Conservation (phyloP, 352 stramenopile species). For the Phytophthora cryptogea region DNA sequence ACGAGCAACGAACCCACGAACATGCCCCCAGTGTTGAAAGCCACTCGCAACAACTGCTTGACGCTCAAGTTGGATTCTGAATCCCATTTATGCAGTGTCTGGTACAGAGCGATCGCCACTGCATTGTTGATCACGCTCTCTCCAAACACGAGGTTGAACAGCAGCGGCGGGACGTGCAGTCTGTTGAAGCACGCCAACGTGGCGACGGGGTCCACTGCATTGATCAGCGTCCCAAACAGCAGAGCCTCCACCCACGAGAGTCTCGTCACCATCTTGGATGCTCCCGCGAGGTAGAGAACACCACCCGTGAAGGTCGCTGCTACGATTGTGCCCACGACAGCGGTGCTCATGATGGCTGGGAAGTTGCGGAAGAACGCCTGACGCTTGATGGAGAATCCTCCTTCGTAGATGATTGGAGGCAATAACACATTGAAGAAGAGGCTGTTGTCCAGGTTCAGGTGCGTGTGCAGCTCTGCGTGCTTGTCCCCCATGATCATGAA, state of each 20-base stretch:
- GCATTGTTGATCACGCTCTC: slow-evolving; percentile 96
- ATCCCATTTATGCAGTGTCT: slow-evolving; percentile 91
- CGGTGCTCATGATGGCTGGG: slow-evolving; percentile 84
- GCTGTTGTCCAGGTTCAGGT: slow-evolving; percentile 86
- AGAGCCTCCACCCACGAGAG: slow-evolving; percentile 91
- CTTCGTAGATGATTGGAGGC: slow-evolving; percentile 89
- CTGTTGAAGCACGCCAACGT: slow-evolving; percentile 94
- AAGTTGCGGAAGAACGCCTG: slow-evolving; percentile 89
- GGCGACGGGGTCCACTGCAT: slow-evolving; percentile 94
- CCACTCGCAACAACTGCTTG: slow-evolving; percentile 66
- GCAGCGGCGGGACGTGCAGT: slow-evolving; percentile 77
- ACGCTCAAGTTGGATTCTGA: slow-evolving; percentile 69
- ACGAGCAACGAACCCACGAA: slow-evolving; percentile 78
- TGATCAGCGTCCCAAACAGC: slow-evolving; percentile 93
- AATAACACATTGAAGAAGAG: slow-evolving; percentile 88
- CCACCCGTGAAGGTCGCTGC: slow-evolving; percentile 74
- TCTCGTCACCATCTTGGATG: slow-evolving; percentile 60
- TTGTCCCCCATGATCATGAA: slow-evolving; percentile 70
- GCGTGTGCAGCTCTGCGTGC: slow-evolving; percentile 60
- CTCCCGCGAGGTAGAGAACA: slow-evolving; percentile 68
- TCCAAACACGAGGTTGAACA: slow-evolving; percentile 97
- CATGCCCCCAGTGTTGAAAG: slow-evolving; percentile 70
- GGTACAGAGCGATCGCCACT: slow-evolving; percentile 93
- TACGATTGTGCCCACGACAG: slow-evolving; percentile 79
- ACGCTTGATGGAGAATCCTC: slow-evolving; percentile 87